phyloP scores from a whole-genome alignment of 1,284 basidiomycete species.

The Ustilago xerochloae region DNA sequence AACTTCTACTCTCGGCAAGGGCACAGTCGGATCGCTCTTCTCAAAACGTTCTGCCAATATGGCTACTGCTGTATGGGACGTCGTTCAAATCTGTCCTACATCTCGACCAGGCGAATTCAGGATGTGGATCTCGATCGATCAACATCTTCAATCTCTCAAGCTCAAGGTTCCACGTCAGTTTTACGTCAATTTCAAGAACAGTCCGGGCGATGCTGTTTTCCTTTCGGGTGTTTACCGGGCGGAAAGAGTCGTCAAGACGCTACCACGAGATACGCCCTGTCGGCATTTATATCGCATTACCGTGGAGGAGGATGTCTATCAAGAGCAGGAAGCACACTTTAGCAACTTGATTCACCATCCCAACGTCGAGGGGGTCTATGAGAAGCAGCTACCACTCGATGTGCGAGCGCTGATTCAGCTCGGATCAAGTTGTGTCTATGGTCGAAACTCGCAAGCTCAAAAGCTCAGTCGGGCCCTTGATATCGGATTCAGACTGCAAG shows the following conservation, averaged over 20 bases:
- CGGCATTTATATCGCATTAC: conserved; percentile 84
- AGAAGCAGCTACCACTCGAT: conserved; percentile 88
- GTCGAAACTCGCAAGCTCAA: conserved; percentile 72
- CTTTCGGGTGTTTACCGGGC: conserved; percentile 73
- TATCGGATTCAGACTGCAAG: conserved; percentile 83
- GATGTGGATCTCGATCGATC: conserved; percentile 88
- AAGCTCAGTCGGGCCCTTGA: conserved; percentile 87
- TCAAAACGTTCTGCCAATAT: conserved; percentile 76
- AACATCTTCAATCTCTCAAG: conserved; percentile 81
- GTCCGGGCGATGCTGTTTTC: conserved; percentile 76
- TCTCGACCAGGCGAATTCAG: conserved; percentile 84
- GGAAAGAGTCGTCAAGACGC: conserved; percentile 79
- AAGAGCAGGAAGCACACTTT: conserved; percentile 88
- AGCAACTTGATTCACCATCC: conserved; percentile 91
- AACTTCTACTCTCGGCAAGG: conserved; percentile 26
- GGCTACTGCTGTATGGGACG: conserved; percentile 84
- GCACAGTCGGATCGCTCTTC: conserved; percentile 76
- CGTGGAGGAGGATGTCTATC: conserved; percentile 85
- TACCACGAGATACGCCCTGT: conserved; percentile 83
- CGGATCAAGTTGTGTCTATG: conserved; percentile 82
- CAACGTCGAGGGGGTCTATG: conserved; percentile 94
- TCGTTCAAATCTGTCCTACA: conserved; percentile 87
- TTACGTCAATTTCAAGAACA: conserved; percentile 86
- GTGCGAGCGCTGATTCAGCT: conserved; percentile 85
- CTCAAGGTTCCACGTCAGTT: conserved; percentile 90